Conservation (phyloP, 345 rosid species). For the Dimocarpus longan region DNA sequence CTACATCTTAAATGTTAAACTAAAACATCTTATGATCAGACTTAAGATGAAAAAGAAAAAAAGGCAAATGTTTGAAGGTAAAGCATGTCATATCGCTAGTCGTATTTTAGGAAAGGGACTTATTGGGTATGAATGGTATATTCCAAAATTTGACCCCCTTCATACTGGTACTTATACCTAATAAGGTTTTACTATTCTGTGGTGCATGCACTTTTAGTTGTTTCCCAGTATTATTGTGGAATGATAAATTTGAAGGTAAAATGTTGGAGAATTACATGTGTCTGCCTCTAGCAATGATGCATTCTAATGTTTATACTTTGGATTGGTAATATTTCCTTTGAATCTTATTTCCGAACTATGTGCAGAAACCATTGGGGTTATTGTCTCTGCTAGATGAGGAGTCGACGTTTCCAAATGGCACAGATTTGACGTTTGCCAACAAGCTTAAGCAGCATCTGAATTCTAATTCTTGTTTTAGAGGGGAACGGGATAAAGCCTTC, state of each 20-base stretch:
- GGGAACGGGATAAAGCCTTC: constrained; percentile 81
- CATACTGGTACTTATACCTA: not conserved
- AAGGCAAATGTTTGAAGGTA: too few relatives aligned
- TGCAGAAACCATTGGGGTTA: constrained; percentile 95
- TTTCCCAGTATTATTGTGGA: not conserved
- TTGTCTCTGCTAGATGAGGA: constrained; percentile 94
- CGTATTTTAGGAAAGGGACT: too few relatives aligned
- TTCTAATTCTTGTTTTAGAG: constrained; percentile 76
- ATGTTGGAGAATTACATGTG: not conserved
- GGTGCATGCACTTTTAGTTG: not conserved
- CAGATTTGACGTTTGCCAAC: constrained; percentile 91
- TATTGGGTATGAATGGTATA: too few relatives aligned
- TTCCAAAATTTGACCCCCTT: too few relatives aligned
- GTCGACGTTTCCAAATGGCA: constrained; percentile 95
- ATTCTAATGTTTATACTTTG: constrained; percentile 2
- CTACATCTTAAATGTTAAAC: not conserved
- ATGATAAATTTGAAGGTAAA: not conserved
- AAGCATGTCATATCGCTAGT: not conserved
- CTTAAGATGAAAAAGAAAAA: not conserved
- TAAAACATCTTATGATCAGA: not conserved
- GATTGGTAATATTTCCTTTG: not conserved
- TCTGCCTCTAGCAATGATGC: not conserved
- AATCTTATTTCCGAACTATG: constrained; percentile 22
- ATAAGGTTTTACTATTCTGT: not conserved
- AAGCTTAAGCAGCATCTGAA: constrained; percentile 89